Percentiles rank a stretch among this genome's conserved stretches.
Evolutionary conservation across 2,329 filamentous ascomycete genomes (phyloP).

Genomic region (Penicillium crustosum): DNA sequence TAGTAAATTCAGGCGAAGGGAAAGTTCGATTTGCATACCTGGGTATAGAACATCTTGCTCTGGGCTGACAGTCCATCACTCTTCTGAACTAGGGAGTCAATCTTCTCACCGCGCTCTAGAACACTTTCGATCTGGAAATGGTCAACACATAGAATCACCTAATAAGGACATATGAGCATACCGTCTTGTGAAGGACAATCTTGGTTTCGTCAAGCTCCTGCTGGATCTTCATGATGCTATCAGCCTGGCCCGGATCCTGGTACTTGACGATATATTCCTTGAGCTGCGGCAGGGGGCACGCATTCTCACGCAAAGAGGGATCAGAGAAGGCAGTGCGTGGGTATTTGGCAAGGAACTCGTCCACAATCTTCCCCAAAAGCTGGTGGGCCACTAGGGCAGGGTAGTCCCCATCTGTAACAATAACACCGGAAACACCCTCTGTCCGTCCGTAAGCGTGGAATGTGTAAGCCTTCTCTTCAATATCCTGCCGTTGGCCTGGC

Average conservation of each 20-base stretch:
- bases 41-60: constrained; percentile 96
- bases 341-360: constrained; percentile 79
- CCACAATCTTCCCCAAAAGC: constrained; percentile 79
- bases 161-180: constrained; percentile 51
- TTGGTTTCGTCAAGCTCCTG: constrained; percentile 97
- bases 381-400: constrained; percentile 79
- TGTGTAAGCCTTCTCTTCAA: constrained; percentile 57
- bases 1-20: background rate
- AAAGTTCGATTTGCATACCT: constrained; percentile 45
- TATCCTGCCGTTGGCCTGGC: constrained; percentile 78
- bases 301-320: constrained; percentile 47
- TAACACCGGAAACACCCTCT: constrained; percentile 72
- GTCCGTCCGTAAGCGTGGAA: constrained; percentile 74
- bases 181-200: constrained; percentile 91
- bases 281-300: constrained; percentile 68
- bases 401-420: constrained; percentile 75
- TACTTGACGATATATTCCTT: constrained; percentile 77
- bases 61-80: constrained; percentile 84
- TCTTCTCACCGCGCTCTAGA: constrained; percentile 90
- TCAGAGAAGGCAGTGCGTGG: constrained; percentile 67
- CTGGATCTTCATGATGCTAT: constrained; percentile 94
- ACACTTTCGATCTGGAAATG: constrained; percentile 33
- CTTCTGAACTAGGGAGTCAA: constrained; percentile 90
- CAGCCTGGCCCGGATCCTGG: constrained; percentile 84
- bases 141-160: constrained; percentile 41